Evolutionary conservation across 768 basidiomycete genomes (phyloP).

Genomic region (Tephrocybe sp.): DNA sequence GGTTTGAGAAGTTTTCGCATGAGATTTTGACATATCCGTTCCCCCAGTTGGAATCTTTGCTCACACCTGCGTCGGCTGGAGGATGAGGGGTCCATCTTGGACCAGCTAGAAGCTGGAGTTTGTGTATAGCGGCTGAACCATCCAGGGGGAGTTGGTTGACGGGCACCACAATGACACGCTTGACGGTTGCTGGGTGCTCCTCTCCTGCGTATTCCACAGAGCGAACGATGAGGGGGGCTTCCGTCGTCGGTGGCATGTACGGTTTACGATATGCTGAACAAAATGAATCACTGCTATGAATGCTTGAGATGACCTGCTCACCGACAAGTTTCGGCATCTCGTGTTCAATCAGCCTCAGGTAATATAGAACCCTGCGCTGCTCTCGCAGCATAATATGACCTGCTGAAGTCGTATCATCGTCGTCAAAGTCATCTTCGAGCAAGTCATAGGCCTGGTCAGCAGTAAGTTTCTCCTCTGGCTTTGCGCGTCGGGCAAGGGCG

Average conservation of each 20-base stretch:
- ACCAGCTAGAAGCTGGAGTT: slow-evolving; percentile 86
- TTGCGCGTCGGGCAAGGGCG: slow-evolving; percentile 31
- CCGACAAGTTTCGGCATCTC: slow-evolving; percentile 88
- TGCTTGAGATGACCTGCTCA: slow-evolving; percentile 4
- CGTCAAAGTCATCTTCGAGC: slow-evolving; percentile 40
- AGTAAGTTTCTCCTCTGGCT: slow-evolving; percentile 36
- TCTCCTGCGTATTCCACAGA: slow-evolving; percentile 78
- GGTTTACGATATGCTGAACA: slow-evolving; percentile 74
- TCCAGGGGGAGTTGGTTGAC: slow-evolving; percentile 71
- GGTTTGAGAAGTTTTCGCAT: slow-evolving; percentile 81
- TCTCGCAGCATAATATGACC: slow-evolving; percentile 75
- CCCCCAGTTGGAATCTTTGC: slow-evolving; percentile 41
- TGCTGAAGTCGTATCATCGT: slow-evolving; percentile 64
- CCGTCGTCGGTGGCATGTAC: slow-evolving; percentile 63
- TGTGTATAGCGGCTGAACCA: slow-evolving; percentile 66
- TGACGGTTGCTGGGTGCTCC: slow-evolving; percentile 65
- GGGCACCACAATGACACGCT: slow-evolving; percentile 72
- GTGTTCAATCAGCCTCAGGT: slow-evolving; percentile 83
- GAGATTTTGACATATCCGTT: slow-evolving; percentile 90
- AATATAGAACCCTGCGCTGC: slow-evolving; percentile 71
- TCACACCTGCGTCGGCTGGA: slow-evolving; percentile 66
- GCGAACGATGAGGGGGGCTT: slow-evolving; percentile 65
- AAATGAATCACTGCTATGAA: slow-evolving; percentile 1
- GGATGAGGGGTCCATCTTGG: slow-evolving; percentile 79
- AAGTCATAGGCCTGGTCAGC: slow-evolving; percentile 41